Base-by-base conservation (phyloP, 352 stramenopile species). In the Phytophthora sansomeana region DNA sequence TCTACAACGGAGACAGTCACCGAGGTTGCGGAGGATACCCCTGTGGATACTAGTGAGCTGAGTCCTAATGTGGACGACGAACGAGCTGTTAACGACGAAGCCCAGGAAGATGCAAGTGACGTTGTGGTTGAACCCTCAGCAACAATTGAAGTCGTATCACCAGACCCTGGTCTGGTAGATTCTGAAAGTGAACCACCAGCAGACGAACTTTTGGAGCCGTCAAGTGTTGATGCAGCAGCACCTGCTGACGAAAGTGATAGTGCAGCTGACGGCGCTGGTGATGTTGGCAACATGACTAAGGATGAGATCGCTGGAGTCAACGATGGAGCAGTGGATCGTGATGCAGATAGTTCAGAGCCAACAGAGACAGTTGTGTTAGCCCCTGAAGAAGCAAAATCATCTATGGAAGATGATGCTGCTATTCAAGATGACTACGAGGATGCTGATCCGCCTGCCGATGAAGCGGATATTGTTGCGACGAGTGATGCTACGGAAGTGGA, bases 401-500 rank as follows among this genome's bases (percentile, higher is more conserved):
- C 10, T 41, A 16, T 19, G 16, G 41, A 50, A 16, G 44, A 57
- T 1, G 24, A 64, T 39, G 21, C 17, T 21, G 17, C 55, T 14
- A 13, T 24, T 8, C 14, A 68, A 38, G n/a, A 41, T 48, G 51
- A 60, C 21, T 58, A 64, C 19, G 41, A 26, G 33, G 46, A 59
- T 14, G 57, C 24, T 30, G 58, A 68, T 16, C 13, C 19, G 6
- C 30, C 49, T 35, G 32, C 5, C 42, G 58, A 57, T 43, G 46
- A 72, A 50, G 9, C 57, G 17, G 38, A 32, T 4, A 7, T 30
- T 49, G 9, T 30, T 49, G 9, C 13, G 7, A 28, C 30, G 6
- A 36, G 41, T 51, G 33, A 71, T 8, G 16, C 9, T 17, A 33
- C 24, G 11, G 36, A 36, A 10, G 36, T 8, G 14, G 28, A 21